Evolutionary conservation across 257 asterid species (phyloP).

Genomic region (Eustoma russellianum): DNA sequence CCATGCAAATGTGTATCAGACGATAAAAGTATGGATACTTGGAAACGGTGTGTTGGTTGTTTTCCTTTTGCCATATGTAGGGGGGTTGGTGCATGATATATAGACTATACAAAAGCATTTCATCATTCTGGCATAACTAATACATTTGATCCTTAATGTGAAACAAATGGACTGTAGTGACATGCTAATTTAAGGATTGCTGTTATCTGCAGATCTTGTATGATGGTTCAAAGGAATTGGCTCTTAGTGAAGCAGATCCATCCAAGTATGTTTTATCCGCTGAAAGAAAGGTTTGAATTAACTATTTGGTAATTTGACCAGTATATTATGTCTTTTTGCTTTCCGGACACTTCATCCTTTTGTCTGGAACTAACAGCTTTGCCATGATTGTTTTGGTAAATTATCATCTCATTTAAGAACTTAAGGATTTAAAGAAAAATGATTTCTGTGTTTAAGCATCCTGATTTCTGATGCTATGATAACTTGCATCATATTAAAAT

Average conservation of each 20-base stretch:
- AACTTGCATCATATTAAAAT: no score
- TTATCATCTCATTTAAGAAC: background rate
- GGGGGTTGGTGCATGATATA: slow-evolving; percentile 26
- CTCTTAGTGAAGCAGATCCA: slow-evolving; percentile 57
- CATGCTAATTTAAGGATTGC: slow-evolving; percentile 1
- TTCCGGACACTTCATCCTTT: no score
- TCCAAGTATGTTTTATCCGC: slow-evolving; percentile 52
- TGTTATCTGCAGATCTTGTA: slow-evolving; percentile 47
- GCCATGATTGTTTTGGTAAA: no score
- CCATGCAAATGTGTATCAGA: slow-evolving; percentile 99
- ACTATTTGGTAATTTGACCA: slow-evolving; percentile 5
- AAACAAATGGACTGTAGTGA: background rate
- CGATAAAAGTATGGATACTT: slow-evolving; percentile 89
- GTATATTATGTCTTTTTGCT: background rate
- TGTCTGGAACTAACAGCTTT: no score
- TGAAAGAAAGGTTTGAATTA: slow-evolving; percentile 64
- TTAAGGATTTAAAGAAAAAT: background rate
- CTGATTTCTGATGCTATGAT: no score
- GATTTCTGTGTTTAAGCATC: background rate
- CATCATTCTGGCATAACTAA: background rate
- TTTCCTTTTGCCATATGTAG: slow-evolving; percentile 30
- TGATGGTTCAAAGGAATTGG: slow-evolving; percentile 87
- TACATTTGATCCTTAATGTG: background rate
- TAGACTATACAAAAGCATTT: slow-evolving; percentile 1
- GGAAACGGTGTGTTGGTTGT: slow-evolving; percentile 85